Evolutionary conservation across 1,139 yeast species (phyloP).

Genomic region (Candida neerlandica): DNA sequence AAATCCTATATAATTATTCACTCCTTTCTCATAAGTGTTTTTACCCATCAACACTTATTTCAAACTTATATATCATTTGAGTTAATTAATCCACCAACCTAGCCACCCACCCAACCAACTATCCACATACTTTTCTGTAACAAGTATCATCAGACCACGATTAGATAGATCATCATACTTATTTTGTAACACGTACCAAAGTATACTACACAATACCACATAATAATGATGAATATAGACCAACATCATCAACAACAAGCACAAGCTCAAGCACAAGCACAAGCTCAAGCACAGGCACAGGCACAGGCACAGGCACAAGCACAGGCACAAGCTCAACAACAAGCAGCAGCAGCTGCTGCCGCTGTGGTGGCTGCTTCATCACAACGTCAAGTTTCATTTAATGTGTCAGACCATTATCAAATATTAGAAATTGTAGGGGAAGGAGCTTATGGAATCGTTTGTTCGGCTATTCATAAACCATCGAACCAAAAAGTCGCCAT

Average conservation of each 20-base stretch:
- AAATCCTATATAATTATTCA: slow-evolving; percentile 5
- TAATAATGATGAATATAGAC: slow-evolving; percentile 6
- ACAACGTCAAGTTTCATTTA: slow-evolving; percentile 27
- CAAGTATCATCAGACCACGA: not conserved
- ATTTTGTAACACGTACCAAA: not conserved
- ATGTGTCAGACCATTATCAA: slow-evolving; percentile 39
- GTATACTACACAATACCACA: not conserved
- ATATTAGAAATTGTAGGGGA: slow-evolving; percentile 46
- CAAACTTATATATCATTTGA: slow-evolving; percentile 4
- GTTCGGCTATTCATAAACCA: slow-evolving; percentile 42
- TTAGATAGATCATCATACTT: not conserved
- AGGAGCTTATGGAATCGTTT: slow-evolving; percentile 51
- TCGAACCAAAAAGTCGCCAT: slow-evolving; percentile 45
- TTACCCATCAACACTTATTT: not conserved
- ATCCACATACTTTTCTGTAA: not conserved
- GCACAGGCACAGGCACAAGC: slow-evolving; percentile 5
- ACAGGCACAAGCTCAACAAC: slow-evolving; percentile 1
- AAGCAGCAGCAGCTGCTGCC: slow-evolving; percentile 1
- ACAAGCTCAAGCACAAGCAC: not conserved
- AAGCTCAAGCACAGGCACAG: slow-evolving; percentile 2
- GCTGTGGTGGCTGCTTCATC: not conserved
- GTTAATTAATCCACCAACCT: no score
- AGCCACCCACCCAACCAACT: not conserved
- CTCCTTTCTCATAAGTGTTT: not conserved
- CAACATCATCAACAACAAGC: slow-evolving; percentile 7